Evolutionary conservation across 2,329 filamentous ascomycete species (phyloP).

Genomic region (Monilinia aucupariae): DNA sequence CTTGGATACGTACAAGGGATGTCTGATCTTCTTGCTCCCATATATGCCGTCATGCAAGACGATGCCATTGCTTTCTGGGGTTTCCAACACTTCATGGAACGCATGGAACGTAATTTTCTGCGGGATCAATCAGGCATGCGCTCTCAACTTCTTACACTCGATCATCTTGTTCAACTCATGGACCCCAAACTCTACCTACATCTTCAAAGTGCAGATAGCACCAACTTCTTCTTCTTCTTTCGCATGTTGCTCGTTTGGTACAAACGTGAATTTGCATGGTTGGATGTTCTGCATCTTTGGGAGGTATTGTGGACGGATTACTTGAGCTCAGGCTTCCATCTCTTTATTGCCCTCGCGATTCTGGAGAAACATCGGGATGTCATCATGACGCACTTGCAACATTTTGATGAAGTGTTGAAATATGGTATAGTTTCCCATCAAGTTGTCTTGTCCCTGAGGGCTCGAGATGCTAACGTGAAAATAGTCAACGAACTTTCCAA

Average conservation of each 20-base stretch:
- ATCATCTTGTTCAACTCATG: constrained; percentile 94
- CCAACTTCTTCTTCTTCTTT: constrained; percentile 99
- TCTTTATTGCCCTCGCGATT: constrained; percentile 91
- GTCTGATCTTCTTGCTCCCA: constrained; percentile 91
- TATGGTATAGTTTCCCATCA: constrained; percentile 60
- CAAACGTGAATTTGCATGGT: constrained; percentile 92
- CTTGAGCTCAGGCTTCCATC: constrained; percentile 80
- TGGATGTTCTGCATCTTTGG: constrained; percentile 82
- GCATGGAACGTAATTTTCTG: constrained; percentile 96
- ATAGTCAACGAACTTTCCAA: constrained; percentile 90
- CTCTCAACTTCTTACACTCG: constrained; percentile 79
- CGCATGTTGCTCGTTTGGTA: constrained; percentile 98
- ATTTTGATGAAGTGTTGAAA: constrained; percentile 96
- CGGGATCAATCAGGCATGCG: constrained; percentile 96
- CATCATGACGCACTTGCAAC: constrained; percentile 88
- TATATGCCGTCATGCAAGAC: constrained; percentile 96
- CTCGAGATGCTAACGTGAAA: constrained; percentile 2
- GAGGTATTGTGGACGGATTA: constrained; percentile 94
- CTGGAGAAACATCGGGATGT: constrained; percentile 93
- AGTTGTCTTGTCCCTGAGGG: background rate
- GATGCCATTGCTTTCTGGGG: constrained; percentile 96
- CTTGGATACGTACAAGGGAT: constrained; percentile 98
- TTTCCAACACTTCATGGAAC: constrained; percentile 92
- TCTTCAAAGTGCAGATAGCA: constrained; percentile 83
- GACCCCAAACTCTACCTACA: constrained; percentile 92